A percentile compares a stretch with the other conserved stretches of the same genome.
These are phyloP conservation scores for Dryas integrifolia DNA, from an alignment of 331 rosid genomes.

Conservation along the genomic window DNA sequence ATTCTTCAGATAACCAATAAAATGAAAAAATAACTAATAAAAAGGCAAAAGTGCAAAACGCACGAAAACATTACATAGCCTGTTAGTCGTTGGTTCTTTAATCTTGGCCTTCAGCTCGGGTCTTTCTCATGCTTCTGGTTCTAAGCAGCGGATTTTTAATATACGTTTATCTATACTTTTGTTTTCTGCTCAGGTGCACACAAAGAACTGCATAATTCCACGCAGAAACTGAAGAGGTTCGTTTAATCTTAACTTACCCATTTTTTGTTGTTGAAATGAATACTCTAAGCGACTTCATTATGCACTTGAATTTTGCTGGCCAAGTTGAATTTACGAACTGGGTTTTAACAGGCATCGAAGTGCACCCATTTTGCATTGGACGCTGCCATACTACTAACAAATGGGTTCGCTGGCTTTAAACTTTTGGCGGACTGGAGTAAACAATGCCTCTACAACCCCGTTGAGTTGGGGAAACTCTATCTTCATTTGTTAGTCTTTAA, in stretches of 20 bases:
- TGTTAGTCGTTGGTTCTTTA: conserved; percentile 2
- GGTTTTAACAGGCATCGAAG: neutral
- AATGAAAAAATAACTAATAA: too few species aligned
- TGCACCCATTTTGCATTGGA: neutral
- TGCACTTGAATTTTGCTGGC: neutral
- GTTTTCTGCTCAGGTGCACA: too few species aligned
- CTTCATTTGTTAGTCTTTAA: conserved; percentile 33
- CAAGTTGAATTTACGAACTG: conserved; percentile 1
- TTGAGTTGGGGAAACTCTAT: conserved; percentile 28
- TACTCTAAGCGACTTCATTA: neutral
- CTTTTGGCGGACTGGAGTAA: conserved; percentile 19
- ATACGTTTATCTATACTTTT: neutral
- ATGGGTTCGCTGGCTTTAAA: conserved; percentile 42
- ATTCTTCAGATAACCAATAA: too few species aligned
- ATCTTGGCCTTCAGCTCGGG: neutral
- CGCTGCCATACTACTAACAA: neutral
- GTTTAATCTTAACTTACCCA: neutral
- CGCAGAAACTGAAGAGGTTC: neutral
- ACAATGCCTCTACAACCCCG: conserved; percentile 20
- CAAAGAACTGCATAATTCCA: neutral
- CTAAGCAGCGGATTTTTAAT: neutral
- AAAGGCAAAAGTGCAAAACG: too few species aligned
- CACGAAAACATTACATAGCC: neutral
- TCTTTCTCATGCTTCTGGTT: neutral
- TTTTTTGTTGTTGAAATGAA: neutral